Percentiles rank a stretch among this genome's conserved stretches.
These are phyloP conservation scores for Daldinia eschscholtzii DNA, from an alignment of 2,329 filamentous ascomycete species.

Conservation along the genomic window DNA sequence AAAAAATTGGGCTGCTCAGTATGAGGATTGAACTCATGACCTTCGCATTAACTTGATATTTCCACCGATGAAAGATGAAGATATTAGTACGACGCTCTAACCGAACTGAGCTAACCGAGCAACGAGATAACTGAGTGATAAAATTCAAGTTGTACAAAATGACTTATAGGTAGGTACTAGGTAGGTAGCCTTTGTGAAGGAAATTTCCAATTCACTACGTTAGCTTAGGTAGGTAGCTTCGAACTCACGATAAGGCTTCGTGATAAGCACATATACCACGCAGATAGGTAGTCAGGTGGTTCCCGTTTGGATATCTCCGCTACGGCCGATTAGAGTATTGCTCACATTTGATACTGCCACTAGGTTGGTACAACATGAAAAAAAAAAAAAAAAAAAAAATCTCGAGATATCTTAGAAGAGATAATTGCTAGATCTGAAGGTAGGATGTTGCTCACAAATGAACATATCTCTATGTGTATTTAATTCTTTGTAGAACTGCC, in stretches of 20 bases:
- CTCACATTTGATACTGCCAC: background rate
- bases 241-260: too few species aligned
- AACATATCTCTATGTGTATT: background rate
- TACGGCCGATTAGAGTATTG: background rate
- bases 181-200: background rate
- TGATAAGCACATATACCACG: too few species aligned
- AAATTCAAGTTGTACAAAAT: background rate
- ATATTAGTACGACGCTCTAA: slow-evolving; percentile 38
- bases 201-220: background rate
- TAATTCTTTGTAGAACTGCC: background rate
- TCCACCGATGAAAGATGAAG: slow-evolving; percentile 1
- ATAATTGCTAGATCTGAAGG: background rate
- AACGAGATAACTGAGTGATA: too few species aligned
- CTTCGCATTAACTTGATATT: slow-evolving; percentile 33
- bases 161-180: background rate
- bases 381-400: background rate
- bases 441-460: background rate
- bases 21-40: slow-evolving; percentile 35
- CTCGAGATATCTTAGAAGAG: background rate
- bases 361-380: background rate
- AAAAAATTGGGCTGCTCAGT: slow-evolving; percentile 17
- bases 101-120: slow-evolving; percentile 34
- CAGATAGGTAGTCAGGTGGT: background rate
- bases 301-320: background rate
- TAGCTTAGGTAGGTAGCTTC: too few species aligned